Conservation (phyloP, 1,139 yeast genomes). For the Scheffersomyces cryptocercus region DNA sequence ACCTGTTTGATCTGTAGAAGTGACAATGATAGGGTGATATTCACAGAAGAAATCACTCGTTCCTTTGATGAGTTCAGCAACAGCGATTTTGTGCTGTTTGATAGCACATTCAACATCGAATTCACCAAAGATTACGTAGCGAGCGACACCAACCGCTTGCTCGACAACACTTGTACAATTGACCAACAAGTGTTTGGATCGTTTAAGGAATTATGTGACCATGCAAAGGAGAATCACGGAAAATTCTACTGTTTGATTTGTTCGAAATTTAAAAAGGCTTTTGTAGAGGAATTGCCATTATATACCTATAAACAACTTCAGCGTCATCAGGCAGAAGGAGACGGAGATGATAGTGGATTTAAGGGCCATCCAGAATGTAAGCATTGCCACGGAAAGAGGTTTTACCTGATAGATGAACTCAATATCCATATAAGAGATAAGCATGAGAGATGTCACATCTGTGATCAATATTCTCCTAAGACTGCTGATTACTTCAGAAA, state of each 20-base stretch:
- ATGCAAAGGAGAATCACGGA: constrained; percentile 62
- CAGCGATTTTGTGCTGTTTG: constrained; percentile 30
- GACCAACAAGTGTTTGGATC: constrained; percentile 45
- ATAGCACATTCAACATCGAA: constrained; percentile 49
- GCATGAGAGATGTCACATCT: constrained; percentile 89
- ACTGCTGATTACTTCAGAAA: constrained; percentile 77
- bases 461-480: constrained; percentile 69
- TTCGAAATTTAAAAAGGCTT: constrained; percentile 71
- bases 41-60: constrained; percentile 51
- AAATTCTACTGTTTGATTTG: constrained; percentile 74
- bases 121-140: constrained; percentile 51
- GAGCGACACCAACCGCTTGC: constrained; percentile 48
- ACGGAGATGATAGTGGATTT: constrained; percentile 63
- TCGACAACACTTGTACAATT: constrained; percentile 60
- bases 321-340: constrained; percentile 69
- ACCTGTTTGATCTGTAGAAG: constrained; percentile 84
- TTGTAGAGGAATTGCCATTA: constrained; percentile 67
- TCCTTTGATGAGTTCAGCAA: constrained; percentile 39
- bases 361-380: constrained; percentile 88
- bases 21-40: constrained; percentile 58
- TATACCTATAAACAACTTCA: constrained; percentile 64
- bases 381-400: constrained; percentile 72
- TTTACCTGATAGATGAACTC: constrained; percentile 88
- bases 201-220: constrained; percentile 65
- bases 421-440: constrained; percentile 76